These are phyloP conservation scores for Turritis glabra DNA, from an alignment of 345 rosid species.

Conservation along the genomic window DNA sequence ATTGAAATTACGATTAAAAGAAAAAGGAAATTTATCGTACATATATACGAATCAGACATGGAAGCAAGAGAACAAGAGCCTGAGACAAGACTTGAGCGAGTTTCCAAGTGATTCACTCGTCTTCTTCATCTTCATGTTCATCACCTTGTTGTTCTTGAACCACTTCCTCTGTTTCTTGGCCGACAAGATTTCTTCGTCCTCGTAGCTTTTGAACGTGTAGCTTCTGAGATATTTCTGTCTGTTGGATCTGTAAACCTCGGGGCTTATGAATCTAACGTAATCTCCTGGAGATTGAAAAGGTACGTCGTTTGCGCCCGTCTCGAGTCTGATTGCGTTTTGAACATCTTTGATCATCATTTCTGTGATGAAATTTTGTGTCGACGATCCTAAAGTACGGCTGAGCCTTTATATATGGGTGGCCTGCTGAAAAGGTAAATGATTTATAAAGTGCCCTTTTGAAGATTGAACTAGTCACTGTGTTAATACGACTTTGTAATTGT, in stretches of 20 bases:
- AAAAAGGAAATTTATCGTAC: not conserved
- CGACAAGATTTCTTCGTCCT: not conserved
- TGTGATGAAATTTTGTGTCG: not conserved
- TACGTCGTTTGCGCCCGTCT: not conserved
- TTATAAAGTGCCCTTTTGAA: not conserved
- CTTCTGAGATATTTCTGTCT: slow-evolving; percentile 40
- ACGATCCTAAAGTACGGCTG: not conserved
- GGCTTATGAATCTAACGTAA: slow-evolving; percentile 36
- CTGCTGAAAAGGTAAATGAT: not conserved
- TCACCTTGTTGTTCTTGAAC: slow-evolving; percentile 30
- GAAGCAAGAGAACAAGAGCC: slow-evolving; percentile 34
- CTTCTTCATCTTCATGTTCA: slow-evolving; percentile 25
- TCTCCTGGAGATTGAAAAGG: slow-evolving; percentile 30
- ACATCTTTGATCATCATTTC: slow-evolving; percentile 32
- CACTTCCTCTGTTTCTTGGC: slow-evolving; percentile 31
- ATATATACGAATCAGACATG: slow-evolving; percentile 21
- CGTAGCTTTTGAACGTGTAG: slow-evolving; percentile 36
- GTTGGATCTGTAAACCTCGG: slow-evolving; percentile 34
- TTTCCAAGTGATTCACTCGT: slow-evolving; percentile 28
- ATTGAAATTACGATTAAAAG: not conserved
- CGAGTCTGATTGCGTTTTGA: slow-evolving; percentile 11
- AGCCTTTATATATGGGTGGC: slow-evolving; percentile 19
- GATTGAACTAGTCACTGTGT: slow-evolving; percentile 23
- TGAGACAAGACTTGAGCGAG: slow-evolving; percentile 36
- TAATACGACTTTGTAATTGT: slow-evolving; percentile 31